Conservation (phyloP, 164 flowering plant genomes). For the Liriodendron chinense region DNA sequence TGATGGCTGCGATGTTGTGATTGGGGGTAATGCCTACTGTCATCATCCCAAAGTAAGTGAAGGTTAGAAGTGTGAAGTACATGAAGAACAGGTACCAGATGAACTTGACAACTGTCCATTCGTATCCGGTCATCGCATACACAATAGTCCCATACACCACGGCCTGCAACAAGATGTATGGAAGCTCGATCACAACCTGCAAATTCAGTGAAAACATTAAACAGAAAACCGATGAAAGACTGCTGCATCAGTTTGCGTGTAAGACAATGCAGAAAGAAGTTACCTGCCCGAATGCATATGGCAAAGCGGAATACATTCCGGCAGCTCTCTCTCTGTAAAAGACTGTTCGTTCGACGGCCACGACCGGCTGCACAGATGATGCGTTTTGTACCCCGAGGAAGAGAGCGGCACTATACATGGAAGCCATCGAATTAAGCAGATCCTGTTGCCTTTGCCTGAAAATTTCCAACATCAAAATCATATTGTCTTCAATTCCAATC, state of each 20-base stretch:
- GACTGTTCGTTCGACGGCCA: conserved; percentile 88
- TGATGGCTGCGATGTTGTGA: conserved; percentile 7
- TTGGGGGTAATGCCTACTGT: conserved; percentile 8
- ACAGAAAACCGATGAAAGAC: not conserved
- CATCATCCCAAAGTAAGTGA: conserved; percentile 19
- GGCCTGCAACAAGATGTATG: conserved; percentile 4
- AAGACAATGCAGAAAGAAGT: not conserved
- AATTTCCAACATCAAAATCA: not conserved
- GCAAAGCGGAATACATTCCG: conserved; percentile 89
- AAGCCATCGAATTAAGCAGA: conserved; percentile 87
- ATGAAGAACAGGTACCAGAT: conserved; percentile 7
- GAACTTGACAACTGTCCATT: conserved; percentile 11
- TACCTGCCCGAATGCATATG: conserved; percentile 97
- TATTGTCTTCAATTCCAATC: not conserved
- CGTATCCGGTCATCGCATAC: conserved; percentile 14
- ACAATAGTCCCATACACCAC: conserved; percentile 4
- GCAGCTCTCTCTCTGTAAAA: conserved; percentile 97
- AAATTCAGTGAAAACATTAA: not conserved
- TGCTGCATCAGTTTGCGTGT: not conserved
- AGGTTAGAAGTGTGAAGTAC: conserved; percentile 4
- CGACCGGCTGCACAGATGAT: conserved; percentile 91
- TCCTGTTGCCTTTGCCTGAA: conserved; percentile 80
- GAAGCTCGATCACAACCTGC: conserved; percentile 13
- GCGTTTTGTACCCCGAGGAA: conserved; percentile 84
- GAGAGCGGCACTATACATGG: conserved; percentile 84